Evolutionary conservation across 345 rosid species (phyloP).

Genomic region (Lenwebbia sp.): DNA sequence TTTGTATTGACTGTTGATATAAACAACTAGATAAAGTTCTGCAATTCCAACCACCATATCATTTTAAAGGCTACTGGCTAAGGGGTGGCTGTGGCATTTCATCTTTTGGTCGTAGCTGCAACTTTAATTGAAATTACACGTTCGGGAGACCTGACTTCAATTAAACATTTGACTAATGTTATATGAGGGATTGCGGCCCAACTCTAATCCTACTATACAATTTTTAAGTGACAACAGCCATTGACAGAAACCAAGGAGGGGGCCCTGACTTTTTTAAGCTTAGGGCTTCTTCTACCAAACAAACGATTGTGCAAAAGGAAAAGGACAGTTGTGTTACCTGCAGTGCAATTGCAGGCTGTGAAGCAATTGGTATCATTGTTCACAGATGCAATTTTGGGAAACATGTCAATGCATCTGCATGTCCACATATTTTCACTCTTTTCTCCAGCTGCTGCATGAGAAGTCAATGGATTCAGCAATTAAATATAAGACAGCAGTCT

Average conservation of each 20-base stretch:
- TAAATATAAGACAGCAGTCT: not conserved
- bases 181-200: not conserved
- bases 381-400: constrained; percentile 46
- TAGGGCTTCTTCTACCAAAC: not conserved
- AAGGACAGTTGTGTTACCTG: constrained; percentile 37
- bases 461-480: constrained; percentile 1
- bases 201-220: not conserved
- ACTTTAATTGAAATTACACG: not conserved
- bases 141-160: not conserved
- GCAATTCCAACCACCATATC: not conserved
- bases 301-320: not conserved
- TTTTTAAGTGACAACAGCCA: not conserved
- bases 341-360: constrained; percentile 77
- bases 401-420: constrained; percentile 56
- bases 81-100: not conserved
- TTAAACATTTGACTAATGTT: not conserved
- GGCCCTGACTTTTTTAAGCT: not conserved
- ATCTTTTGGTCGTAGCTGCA: not conserved
- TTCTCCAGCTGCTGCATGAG: constrained; percentile 22
- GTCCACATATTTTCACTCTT: constrained; percentile 42
- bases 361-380: constrained; percentile 51
- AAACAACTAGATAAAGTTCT: not conserved
- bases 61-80: not conserved
- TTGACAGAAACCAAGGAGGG: not conserved
- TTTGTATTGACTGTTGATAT: not conserved